phyloP scores from a whole-genome alignment of 1,139 yeast genomes.

The Kluyveromyces sp. region DNA sequence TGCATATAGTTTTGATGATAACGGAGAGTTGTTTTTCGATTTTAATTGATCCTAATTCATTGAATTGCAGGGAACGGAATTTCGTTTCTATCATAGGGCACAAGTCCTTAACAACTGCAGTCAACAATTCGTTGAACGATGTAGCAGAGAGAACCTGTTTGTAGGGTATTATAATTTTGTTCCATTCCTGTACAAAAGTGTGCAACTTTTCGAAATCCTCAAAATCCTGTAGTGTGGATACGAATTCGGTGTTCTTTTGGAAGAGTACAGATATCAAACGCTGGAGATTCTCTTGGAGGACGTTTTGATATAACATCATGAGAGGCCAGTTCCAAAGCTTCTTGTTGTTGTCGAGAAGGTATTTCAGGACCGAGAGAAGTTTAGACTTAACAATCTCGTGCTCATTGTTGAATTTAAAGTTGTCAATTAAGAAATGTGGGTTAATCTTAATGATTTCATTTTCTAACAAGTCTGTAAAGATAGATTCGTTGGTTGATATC shows the following conservation, averaged over 20 bases:
- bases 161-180: constrained; percentile 55
- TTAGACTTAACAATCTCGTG: constrained; percentile 37
- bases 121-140: constrained; percentile 43
- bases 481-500: constrained; percentile 16
- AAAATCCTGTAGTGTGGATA: constrained; percentile 29
- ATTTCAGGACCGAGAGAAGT: constrained; percentile 26
- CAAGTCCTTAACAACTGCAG: constrained; percentile 42
- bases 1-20: constrained; percentile 58
- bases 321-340: constrained; percentile 26
- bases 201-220: constrained; percentile 33
- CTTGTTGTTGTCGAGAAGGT: constrained; percentile 18
- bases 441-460: constrained; percentile 26
- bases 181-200: constrained; percentile 59
- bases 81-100: constrained; percentile 56
- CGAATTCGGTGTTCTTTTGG: constrained; percentile 17
- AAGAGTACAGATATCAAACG: constrained; percentile 17
- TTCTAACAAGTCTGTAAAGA: constrained; percentile 20
- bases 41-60: constrained; percentile 76
- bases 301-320: constrained; percentile 23
- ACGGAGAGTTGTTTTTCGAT: constrained; percentile 76
- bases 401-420: constrained; percentile 53
- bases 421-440: constrained; percentile 33
- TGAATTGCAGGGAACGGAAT: constrained; percentile 60
- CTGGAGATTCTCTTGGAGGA: constrained; percentile 18
- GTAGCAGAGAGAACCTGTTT: constrained; percentile 47